Conservation (phyloP, 2,329 filamentous ascomycete genomes). For the Alternaria sp. region DNA sequence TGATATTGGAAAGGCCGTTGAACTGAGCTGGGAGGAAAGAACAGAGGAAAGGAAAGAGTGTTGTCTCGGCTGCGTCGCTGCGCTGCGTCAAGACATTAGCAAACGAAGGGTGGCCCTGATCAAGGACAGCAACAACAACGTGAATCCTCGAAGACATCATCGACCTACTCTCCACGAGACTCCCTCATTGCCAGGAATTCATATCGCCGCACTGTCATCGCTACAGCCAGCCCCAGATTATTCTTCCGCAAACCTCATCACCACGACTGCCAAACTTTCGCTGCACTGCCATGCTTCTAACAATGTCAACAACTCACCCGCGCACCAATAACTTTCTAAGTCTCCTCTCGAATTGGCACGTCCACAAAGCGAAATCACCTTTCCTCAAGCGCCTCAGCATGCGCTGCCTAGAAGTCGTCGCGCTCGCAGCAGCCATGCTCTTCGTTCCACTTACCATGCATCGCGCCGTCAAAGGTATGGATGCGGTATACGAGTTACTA, state of each 20-base stretch:
- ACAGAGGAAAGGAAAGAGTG: not conserved
- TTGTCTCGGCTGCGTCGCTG: not conserved
- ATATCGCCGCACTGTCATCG: not conserved
- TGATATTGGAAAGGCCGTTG: not conserved
- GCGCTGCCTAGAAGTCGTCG: constrained; percentile 21
- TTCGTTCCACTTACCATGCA: constrained; percentile 28
- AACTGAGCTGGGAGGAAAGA: not conserved
- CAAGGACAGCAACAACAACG: constrained; percentile 4
- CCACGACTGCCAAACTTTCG: not conserved
- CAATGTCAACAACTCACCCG: constrained; percentile 18
- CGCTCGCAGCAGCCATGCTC: constrained; percentile 24
- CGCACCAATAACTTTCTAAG: not conserved
- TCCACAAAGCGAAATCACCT: constrained; percentile 9
- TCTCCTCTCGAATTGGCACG: constrained; percentile 15
- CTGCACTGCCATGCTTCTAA: constrained; percentile 16
- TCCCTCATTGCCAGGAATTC: not conserved
- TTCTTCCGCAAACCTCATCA: not conserved
- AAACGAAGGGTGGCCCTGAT: constrained; percentile 5
- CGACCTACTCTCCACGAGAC: not conserved
- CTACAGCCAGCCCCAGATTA: not conserved
- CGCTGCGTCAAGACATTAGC: not conserved
- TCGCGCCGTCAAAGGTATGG: constrained; percentile 21
- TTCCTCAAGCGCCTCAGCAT: constrained; percentile 20
- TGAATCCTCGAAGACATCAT: not conserved
- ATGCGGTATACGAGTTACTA: constrained; percentile 26